Conservation (phyloP, 352 stramenopile species). For the Globisporangium alternatum region DNA sequence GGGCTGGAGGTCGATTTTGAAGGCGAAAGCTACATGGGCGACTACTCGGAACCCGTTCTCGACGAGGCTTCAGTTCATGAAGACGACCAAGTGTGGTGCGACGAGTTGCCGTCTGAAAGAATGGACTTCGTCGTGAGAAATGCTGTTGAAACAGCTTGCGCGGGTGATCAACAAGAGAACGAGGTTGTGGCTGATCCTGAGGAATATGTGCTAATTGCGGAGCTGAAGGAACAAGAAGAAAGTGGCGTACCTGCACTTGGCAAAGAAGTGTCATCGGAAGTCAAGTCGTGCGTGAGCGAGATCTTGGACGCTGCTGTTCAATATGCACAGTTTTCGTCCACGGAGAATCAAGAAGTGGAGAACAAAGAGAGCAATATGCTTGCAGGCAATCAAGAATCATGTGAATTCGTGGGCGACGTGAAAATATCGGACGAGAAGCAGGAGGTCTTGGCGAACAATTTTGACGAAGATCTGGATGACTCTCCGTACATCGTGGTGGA, state of each 20-base stretch:
- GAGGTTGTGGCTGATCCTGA: not conserved
- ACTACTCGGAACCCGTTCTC: not conserved
- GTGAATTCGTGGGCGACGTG: no score
- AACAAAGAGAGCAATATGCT: not conserved
- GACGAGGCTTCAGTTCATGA: not conserved
- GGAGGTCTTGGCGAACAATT: not conserved
- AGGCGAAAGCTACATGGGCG: not conserved
- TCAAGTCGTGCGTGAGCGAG: not conserved
- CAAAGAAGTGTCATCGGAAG: not conserved
- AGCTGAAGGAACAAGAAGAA: not conserved
- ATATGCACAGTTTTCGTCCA: not conserved
- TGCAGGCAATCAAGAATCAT: no score
- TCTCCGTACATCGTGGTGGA: slow-evolving; percentile 4
- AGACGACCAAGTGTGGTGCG: not conserved
- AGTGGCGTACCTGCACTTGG: not conserved
- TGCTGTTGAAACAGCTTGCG: not conserved
- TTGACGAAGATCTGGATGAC: not conserved
- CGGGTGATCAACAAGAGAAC: not conserved
- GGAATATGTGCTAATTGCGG: not conserved
- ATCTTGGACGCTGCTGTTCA: not conserved
- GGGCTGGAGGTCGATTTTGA: not conserved
- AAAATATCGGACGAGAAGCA: not conserved
- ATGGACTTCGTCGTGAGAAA: not conserved
- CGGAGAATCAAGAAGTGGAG: not conserved
- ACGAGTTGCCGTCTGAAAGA: not conserved